Conservation (phyloP, 1,284 basidiomycete species). For the Peniophora sp. region DNA sequence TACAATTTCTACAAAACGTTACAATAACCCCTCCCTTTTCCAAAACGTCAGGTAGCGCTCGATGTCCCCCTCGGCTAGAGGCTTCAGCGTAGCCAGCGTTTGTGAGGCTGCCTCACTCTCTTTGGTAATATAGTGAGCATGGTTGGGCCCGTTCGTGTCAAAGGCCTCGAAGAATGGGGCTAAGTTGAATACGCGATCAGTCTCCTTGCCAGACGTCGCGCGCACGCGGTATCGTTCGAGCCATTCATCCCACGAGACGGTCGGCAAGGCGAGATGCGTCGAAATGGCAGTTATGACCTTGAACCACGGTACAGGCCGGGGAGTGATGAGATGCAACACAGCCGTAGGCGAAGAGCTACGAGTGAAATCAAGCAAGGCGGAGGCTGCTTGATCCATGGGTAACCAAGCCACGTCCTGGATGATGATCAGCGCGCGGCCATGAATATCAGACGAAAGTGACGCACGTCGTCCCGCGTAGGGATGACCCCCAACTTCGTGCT, state of each 20-base stretch:
- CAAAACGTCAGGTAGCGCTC: no score
- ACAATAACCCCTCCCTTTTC: no score
- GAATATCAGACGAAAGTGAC: not conserved
- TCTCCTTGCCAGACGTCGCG: no score
- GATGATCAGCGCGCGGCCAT: no score
- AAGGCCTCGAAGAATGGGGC: no score
- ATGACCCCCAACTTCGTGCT: constrained; percentile 5
- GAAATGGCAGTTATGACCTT: not conserved
- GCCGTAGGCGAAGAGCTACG: not conserved
- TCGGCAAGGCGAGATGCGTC: not conserved
- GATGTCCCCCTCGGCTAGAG: no score
- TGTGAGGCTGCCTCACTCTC: no score
- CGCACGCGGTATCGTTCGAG: not conserved
- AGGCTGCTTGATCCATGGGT: constrained; percentile 21
- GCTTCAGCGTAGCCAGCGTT: no score
- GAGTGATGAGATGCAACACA: constrained; percentile 13
- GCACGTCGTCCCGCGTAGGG: constrained; percentile 2
- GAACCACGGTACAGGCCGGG: constrained; percentile 3
- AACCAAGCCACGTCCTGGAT: constrained; percentile 18
- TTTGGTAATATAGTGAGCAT: no score
- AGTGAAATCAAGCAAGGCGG: constrained; percentile 20
- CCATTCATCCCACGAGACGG: not conserved
- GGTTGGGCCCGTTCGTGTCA: no score
- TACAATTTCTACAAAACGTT: no score
- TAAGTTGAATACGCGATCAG: no score